Evolutionary conservation across 768 basidiomycete species (phyloP).

Genomic region (Boletus rubescentipes): DNA sequence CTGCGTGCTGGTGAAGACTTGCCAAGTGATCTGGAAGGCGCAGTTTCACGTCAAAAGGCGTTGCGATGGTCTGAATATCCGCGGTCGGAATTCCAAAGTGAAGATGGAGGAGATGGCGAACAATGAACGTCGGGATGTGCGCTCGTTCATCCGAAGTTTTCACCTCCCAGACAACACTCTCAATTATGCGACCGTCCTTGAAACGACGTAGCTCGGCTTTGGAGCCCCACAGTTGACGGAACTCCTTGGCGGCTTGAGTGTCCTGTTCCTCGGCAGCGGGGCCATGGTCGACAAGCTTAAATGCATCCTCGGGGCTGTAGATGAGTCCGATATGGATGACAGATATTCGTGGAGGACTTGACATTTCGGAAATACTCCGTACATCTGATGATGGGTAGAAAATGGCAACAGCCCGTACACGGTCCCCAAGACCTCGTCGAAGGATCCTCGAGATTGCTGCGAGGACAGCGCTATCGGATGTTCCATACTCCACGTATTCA

Average conservation of each 20-base stretch:
- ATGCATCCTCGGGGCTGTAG: constrained; percentile 68
- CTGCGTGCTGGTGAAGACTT: constrained; percentile 33
- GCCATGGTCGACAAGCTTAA: constrained; percentile 89
- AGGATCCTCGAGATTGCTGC: constrained; percentile 50
- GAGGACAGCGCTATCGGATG: constrained; percentile 53
- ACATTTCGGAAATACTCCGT: constrained; percentile 52
- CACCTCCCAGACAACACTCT: constrained; percentile 97
- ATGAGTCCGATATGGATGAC: constrained; percentile 72
- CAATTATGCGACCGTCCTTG: constrained; percentile 90
- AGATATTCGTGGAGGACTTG: constrained; percentile 48
- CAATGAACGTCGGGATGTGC: constrained; percentile 72
- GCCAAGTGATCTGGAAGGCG: constrained; percentile 58
- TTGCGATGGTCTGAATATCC: constrained; percentile 59
- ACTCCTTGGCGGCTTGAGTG: constrained; percentile 49
- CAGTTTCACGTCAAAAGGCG: constrained; percentile 55
- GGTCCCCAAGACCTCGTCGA: constrained; percentile 69
- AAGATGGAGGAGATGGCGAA: constrained; percentile 66
- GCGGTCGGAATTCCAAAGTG: constrained; percentile 69
- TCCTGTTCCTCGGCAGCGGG: constrained; percentile 70
- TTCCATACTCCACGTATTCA: constrained; percentile 52
- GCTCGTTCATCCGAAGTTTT: constrained; percentile 76
- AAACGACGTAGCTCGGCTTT: constrained; percentile 93
- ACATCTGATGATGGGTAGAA: constrained; percentile 49
- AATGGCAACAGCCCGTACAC: constrained; percentile 63
- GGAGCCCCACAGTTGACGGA: constrained; percentile 86